phyloP scores from a whole-genome alignment of 1,139 yeast species.

The Scheffersomyces lignicola region DNA sequence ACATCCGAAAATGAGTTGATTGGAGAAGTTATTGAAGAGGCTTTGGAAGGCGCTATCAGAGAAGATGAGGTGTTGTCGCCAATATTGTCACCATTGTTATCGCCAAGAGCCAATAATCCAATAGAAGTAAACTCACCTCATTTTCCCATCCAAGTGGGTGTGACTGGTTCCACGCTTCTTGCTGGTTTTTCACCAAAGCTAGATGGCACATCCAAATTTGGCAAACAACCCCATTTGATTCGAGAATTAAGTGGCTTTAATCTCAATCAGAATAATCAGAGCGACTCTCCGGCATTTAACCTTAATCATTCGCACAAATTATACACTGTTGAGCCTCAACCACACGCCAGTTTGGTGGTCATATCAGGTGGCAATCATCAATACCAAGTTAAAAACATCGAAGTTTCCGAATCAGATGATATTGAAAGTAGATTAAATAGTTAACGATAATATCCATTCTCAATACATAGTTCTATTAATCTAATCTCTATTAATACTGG shows the following conservation, averaged over 20 bases:
- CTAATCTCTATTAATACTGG: conserved; percentile 37
- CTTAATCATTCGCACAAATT: conserved; percentile 21
- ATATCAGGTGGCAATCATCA: conserved; percentile 45
- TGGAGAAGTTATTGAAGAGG: conserved; percentile 49
- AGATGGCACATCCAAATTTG: conserved; percentile 8
- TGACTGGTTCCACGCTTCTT: conserved; percentile 5
- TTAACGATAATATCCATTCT: not conserved
- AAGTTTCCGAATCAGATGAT: conserved; percentile 6
- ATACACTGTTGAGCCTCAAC: conserved; percentile 16
- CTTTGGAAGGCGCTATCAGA: conserved; percentile 48
- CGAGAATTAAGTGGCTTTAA: conserved; percentile 15
- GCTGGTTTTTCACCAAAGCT: conserved; percentile 12
- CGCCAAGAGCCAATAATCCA: conserved; percentile 11
- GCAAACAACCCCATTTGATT: conserved; percentile 6
- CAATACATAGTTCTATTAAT: not conserved
- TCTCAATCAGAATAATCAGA: conserved; percentile 14
- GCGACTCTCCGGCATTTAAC: conserved; percentile 16
- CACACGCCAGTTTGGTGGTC: conserved; percentile 21
- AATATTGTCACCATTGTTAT: conserved; percentile 42
- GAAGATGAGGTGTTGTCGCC: conserved; percentile 50
- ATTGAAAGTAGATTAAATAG: conserved; percentile 6
- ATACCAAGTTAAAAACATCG: conserved; percentile 35
- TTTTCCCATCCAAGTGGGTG: conserved; percentile 10
- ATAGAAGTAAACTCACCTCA: conserved; percentile 7
- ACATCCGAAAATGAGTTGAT: conserved; percentile 45